Percentiles rank a stretch among this genome's conserved stretches.
Conservation (phyloP, 2,329 filamentous ascomycete species). For the Colletotrichum cuscutae region DNA sequence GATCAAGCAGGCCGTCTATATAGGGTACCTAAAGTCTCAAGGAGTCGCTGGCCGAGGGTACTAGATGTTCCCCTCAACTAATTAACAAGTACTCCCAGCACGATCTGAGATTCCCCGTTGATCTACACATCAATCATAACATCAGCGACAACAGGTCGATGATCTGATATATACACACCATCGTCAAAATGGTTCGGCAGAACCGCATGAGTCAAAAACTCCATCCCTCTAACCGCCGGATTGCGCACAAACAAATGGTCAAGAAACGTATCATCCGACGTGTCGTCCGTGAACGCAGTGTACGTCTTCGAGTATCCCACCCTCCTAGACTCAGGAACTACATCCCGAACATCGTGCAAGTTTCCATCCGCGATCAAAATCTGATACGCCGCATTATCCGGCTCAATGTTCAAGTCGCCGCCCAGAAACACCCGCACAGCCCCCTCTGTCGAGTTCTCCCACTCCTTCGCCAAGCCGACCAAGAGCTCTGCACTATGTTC, state of each 20-base stretch:
- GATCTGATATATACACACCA: constrained; percentile 45
- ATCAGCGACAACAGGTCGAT: constrained; percentile 45
- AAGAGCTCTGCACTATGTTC: constrained; percentile 53
- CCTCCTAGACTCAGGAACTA: constrained; percentile 38
- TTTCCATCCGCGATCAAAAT: constrained; percentile 37
- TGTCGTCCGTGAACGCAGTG: constrained; percentile 42
- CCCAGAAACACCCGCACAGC: constrained; percentile 43
- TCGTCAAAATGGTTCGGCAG: constrained; percentile 41
- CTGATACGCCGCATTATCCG: constrained; percentile 41
- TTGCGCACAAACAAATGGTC: constrained; percentile 47
- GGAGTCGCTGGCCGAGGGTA: too few relatives aligned
- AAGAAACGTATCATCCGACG: constrained; percentile 34
- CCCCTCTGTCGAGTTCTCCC: constrained; percentile 22
- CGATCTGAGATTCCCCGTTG: neutral
- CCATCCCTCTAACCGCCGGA: constrained; percentile 31
- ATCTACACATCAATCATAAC: constrained; percentile 6
- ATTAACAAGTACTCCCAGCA: fast-evolving
- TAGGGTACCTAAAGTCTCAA: too few relatives aligned
- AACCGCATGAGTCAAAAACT: constrained; percentile 41
- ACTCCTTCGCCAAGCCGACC: constrained; percentile 43
- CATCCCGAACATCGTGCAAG: constrained; percentile 40
- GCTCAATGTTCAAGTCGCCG: constrained; percentile 45
- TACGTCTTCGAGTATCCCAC: constrained; percentile 43
- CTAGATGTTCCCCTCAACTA: neutral
- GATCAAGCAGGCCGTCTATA: too few relatives aligned